Conservation (phyloP, 805 yeast species). For the Saccharomyces paradoxus region DNA sequence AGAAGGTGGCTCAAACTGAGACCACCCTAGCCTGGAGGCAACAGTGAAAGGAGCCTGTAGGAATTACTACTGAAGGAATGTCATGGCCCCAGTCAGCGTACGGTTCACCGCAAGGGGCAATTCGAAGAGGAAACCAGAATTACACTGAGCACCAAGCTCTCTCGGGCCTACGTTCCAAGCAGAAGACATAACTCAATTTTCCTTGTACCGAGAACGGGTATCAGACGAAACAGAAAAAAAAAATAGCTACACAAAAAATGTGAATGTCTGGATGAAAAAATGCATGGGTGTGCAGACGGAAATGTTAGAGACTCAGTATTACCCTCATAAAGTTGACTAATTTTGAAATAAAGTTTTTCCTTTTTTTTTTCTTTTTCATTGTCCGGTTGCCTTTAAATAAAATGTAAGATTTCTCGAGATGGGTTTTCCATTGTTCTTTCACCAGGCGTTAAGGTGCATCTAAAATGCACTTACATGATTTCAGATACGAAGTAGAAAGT, state of each 20-base stretch:
- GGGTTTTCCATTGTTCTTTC: neutral
- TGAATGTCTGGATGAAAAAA: neutral
- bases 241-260: neutral
- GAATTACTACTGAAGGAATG: neutral
- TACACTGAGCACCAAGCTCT: neutral
- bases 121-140: neutral
- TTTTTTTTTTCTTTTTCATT: neutral
- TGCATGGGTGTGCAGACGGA: neutral
- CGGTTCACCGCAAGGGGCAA: no score
- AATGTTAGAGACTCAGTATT: neutral
- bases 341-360: neutral
- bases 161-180: neutral
- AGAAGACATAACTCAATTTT: neutral
- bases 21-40: neutral
- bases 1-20: neutral
- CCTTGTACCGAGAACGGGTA: neutral
- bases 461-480: neutral
- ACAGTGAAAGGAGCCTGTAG: neutral
- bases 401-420: neutral
- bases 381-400: neutral
- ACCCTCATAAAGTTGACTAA: neutral
- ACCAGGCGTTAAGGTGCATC: neutral
- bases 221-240: neutral
- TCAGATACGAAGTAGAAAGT: neutral
- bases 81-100: neutral